These are phyloP conservation scores for Chalaropsis thielavioides DNA, from an alignment of 2,329 filamentous ascomycete species.

Conservation along the genomic window DNA sequence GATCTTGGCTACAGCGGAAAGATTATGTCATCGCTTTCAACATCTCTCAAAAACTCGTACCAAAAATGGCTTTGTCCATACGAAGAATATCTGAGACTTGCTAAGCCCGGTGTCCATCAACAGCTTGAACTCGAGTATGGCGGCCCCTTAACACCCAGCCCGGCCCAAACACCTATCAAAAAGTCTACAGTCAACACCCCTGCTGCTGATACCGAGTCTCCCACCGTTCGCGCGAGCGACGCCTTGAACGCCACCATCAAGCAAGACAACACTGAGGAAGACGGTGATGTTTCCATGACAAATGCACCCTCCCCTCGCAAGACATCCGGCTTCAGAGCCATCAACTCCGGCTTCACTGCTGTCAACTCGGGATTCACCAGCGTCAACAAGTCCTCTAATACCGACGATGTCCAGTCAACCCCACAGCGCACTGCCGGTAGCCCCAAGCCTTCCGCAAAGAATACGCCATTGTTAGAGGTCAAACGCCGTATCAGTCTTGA, in stretches of 20 bases:
- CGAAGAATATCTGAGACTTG: slow-evolving; percentile 80
- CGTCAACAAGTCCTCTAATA: slow-evolving; percentile 35
- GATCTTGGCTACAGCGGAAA: slow-evolving; percentile 97
- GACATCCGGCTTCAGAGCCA: slow-evolving; percentile 44
- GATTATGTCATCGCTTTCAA: slow-evolving; percentile 98
- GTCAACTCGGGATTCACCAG: slow-evolving; percentile 58
- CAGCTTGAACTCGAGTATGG: slow-evolving; percentile 88
- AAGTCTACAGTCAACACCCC: slow-evolving; percentile 46
- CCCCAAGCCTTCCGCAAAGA: slow-evolving; percentile 47
- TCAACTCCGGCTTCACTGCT: slow-evolving; percentile 53
- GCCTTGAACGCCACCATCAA: slow-evolving; percentile 36
- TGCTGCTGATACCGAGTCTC: slow-evolving; percentile 47
- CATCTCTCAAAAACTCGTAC: slow-evolving; percentile 94
- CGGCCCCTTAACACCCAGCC: slow-evolving; percentile 70
- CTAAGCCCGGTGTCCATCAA: slow-evolving; percentile 92
- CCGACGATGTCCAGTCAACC: slow-evolving; percentile 10
- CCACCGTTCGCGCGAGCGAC: slow-evolving; percentile 44
- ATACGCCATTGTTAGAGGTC: slow-evolving; percentile 45
- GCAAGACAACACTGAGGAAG: slow-evolving; percentile 30
- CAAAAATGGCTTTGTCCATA: slow-evolving; percentile 95
- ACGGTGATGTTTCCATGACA: slow-evolving; percentile 35
- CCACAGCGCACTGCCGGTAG: slow-evolving; percentile 40
- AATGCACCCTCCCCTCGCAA: slow-evolving; percentile 30
- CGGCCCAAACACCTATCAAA: slow-evolving; percentile 55
- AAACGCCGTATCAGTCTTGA: slow-evolving; percentile 64